Percentiles rank a stretch among this genome's conserved stretches.
phyloP scores from a whole-genome alignment of 2,329 filamentous ascomycete species.

The Thyridium curvatum region DNA sequence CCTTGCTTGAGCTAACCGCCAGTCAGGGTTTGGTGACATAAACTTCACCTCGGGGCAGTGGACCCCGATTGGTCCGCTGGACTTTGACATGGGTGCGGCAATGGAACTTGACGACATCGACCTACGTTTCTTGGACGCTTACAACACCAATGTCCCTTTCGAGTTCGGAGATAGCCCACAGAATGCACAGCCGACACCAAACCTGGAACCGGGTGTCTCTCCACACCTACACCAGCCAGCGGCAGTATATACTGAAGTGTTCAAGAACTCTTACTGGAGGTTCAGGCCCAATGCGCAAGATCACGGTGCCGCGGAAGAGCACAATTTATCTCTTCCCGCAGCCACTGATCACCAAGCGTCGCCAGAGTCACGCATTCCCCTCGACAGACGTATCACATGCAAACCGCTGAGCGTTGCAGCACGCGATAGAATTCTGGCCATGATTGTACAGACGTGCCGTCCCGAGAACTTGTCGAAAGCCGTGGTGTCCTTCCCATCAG shows the following conservation, averaged over 20 bases:
- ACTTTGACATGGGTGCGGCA: constrained; percentile 10
- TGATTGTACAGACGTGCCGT: constrained; percentile 19
- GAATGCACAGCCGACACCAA: background rate
- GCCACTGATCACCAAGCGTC: constrained; percentile 11
- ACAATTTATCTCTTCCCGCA: constrained; percentile 20
- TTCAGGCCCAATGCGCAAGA: constrained; percentile 23
- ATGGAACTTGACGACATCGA: constrained; percentile 23
- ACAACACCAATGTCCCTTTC: constrained; percentile 22
- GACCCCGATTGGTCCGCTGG: constrained; percentile 7
- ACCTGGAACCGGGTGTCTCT: constrained; percentile 4
- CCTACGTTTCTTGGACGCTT: constrained; percentile 21
- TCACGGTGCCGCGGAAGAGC: constrained; percentile 20
- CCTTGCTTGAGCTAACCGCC: too few species aligned
- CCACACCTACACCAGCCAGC: constrained; percentile 6
- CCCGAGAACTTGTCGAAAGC: constrained; percentile 15
- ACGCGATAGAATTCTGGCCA: constrained; percentile 20
- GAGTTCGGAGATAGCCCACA: constrained; percentile 12
- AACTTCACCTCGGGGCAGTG: constrained; percentile 3
- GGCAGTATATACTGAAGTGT: constrained; percentile 15
- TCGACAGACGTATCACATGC: constrained; percentile 12
- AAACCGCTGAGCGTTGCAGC: constrained; percentile 11
- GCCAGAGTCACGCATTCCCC: constrained; percentile 14
- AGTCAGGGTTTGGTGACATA: constrained; percentile 1
- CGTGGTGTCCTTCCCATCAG: constrained; percentile 30
- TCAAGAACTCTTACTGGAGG: constrained; percentile 18